Evolutionary conservation across 441 rosid genomes (phyloP).

Genomic region (Syzygium malaccense): DNA sequence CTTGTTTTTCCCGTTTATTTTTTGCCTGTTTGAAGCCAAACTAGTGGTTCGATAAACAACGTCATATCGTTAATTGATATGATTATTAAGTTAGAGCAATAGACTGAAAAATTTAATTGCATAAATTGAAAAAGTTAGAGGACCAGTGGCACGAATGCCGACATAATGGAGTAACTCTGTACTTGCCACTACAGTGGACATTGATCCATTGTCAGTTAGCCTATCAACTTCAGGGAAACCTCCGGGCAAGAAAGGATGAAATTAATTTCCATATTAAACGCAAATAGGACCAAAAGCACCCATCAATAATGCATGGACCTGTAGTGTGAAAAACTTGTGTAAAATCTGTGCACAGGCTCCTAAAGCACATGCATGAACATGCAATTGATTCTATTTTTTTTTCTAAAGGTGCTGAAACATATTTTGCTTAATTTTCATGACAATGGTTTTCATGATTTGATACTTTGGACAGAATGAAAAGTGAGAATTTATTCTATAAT

Average conservation of each 20-base stretch:
- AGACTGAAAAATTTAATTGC: background rate
- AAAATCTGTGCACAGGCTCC: background rate
- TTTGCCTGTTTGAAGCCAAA: background rate
- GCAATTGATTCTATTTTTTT: too few species aligned
- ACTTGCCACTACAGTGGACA: background rate
- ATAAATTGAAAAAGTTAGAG: background rate
- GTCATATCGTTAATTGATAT: background rate
- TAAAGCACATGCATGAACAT: background rate
- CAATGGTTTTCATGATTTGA: background rate
- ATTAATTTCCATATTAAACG: background rate
- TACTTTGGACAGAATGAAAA: background rate
- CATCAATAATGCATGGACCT: background rate
- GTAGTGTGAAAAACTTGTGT: background rate
- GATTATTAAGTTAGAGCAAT: background rate
- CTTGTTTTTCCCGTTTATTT: background rate
- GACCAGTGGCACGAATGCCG: background rate
- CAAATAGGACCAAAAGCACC: background rate
- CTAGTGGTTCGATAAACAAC: background rate
- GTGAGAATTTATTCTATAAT: background rate
- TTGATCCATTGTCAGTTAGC: background rate
- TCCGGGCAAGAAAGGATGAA: background rate
- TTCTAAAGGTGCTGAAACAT: background rate
- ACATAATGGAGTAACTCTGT: background rate
- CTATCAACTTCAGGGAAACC: background rate
- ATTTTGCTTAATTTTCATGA: background rate